Percentiles rank a stretch among this genome's conserved stretches.
Evolutionary conservation across 768 basidiomycete genomes (phyloP).

Genomic region (Pisolithus sp.): DNA sequence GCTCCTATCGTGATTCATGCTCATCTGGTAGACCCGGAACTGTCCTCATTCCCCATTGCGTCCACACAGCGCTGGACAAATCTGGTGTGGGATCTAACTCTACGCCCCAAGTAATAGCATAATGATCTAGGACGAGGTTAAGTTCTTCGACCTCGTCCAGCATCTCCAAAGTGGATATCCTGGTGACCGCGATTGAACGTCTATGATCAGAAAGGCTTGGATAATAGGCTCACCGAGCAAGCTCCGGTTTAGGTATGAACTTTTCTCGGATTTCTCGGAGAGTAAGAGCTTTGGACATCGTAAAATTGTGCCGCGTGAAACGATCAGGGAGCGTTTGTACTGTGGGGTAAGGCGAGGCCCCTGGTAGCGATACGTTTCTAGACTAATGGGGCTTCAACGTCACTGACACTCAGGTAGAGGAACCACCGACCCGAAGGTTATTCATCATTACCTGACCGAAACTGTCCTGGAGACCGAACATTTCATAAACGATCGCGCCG

Average conservation of each 20-base stretch:
- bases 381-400: constrained; percentile 36
- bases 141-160: constrained; percentile 95
- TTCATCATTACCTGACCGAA: constrained; percentile 92
- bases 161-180: constrained; percentile 76
- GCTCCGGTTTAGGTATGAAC: constrained; percentile 44
- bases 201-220: not conserved
- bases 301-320: constrained; percentile 55
- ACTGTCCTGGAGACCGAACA: constrained; percentile 80
- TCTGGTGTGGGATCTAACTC: constrained; percentile 3
- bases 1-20: not conserved
- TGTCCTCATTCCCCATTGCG: constrained; percentile 10
- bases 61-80: constrained; percentile 5
- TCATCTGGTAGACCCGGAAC: too few species aligned
- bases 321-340: constrained; percentile 49
- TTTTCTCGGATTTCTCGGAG: constrained; percentile 61
- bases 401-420: not conserved
- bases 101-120: constrained; percentile 72
- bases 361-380: constrained; percentile 69
- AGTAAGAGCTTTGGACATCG: constrained; percentile 48
- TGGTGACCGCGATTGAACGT: constrained; percentile 20
- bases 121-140: constrained; percentile 83
- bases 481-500: constrained; percentile 44
- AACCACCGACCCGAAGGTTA: constrained; percentile 63
- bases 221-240: constrained; percentile 44
- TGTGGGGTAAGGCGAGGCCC: constrained; percentile 56